phyloP scores from a whole-genome alignment of 2,329 filamentous ascomycete species.

The Neofusicoccum laricinum region DNA sequence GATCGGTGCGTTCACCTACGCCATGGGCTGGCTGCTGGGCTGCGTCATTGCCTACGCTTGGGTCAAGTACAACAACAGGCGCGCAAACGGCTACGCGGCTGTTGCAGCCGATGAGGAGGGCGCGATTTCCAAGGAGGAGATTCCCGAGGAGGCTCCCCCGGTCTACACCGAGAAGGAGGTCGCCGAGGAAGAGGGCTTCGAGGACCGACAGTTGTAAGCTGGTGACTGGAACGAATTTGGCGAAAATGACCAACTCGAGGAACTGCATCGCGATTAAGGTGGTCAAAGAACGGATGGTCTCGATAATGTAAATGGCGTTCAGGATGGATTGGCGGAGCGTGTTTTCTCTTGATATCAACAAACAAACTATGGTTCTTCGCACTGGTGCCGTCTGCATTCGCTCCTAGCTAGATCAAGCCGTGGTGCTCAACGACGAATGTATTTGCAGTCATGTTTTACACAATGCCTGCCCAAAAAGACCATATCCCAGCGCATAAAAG shows the following conservation, averaged over 20 bases:
- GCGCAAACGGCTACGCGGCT: slow-evolving; percentile 26
- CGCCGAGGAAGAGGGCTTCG: slow-evolving; percentile 20
- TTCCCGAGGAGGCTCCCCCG: slow-evolving; percentile 35
- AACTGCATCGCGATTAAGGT: neutral
- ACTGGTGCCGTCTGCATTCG: neutral
- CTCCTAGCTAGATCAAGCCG: neutral
- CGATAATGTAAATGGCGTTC: neutral
- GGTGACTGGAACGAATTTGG: neutral
- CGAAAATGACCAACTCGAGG: neutral
- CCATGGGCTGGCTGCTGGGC: slow-evolving; percentile 66
- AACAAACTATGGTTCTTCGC: neutral
- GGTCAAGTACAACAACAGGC: slow-evolving; percentile 46
- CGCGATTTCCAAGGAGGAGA: slow-evolving; percentile 25
- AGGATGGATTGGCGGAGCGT: neutral
- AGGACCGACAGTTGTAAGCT: slow-evolving; percentile 7
- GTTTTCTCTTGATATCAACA: neutral
- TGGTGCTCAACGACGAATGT: too few relatives aligned
- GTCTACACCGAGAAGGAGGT: slow-evolving; percentile 39
- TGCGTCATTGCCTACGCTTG: slow-evolving; percentile 60
- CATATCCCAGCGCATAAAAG: too few relatives aligned
- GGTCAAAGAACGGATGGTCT: neutral
- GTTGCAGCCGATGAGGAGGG: slow-evolving; percentile 27
- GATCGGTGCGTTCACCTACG: slow-evolving; percentile 64
- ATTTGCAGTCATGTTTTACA: neutral
- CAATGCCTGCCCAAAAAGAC: neutral